Percentiles rank a stretch among this genome's conserved stretches.
phyloP scores from a whole-genome alignment of 148 eudicot species.

The Chenopodium berlandieri region DNA sequence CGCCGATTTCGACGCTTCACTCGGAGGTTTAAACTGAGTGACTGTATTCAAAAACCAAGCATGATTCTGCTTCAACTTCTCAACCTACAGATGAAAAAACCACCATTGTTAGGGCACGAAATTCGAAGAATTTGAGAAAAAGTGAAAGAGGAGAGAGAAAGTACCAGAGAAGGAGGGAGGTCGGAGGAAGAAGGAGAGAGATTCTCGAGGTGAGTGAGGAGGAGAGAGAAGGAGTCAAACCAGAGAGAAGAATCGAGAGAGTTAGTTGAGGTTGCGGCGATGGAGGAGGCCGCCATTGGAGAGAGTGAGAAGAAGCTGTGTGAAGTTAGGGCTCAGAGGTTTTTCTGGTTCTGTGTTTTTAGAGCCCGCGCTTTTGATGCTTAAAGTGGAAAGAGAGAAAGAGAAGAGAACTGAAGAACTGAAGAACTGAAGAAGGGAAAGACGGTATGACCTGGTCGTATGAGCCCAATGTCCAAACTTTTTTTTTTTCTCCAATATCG shows the following conservation, averaged over 20 bases:
- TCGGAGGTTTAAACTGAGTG: conserved; percentile 61
- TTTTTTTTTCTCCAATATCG: too few relatives aligned
- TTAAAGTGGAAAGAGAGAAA: neutral
- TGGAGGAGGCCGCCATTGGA: conserved; percentile 37
- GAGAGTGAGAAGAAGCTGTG: conserved; percentile 14
- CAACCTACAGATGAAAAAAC: conserved; percentile 37
- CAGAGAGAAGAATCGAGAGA: conserved; percentile 79
- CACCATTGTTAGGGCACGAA: neutral
- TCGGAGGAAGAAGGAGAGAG: conserved; percentile 54
- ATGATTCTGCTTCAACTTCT: conserved; percentile 69
- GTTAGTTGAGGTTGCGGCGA: conserved; percentile 24
- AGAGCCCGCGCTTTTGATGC: conserved; percentile 52
- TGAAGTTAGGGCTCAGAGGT: conserved; percentile 22
- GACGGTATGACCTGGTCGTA: neutral
- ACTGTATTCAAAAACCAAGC: conserved; percentile 75
- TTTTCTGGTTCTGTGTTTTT: neutral
- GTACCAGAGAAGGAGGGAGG: conserved; percentile 57
- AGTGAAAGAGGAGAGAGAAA: conserved; percentile 18
- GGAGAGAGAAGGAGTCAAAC: conserved; percentile 76
- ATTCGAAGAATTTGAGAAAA: neutral
- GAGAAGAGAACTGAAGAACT: too few relatives aligned
- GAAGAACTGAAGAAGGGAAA: too few relatives aligned
- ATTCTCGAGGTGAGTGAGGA: conserved; percentile 75
- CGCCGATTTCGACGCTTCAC: conserved; percentile 69
- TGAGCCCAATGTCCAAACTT: neutral